Percentiles rank a stretch among this genome's conserved stretches.
Conservation (phyloP, 2,329 filamentous ascomycete genomes). For the Cryphonectria radicalis region DNA sequence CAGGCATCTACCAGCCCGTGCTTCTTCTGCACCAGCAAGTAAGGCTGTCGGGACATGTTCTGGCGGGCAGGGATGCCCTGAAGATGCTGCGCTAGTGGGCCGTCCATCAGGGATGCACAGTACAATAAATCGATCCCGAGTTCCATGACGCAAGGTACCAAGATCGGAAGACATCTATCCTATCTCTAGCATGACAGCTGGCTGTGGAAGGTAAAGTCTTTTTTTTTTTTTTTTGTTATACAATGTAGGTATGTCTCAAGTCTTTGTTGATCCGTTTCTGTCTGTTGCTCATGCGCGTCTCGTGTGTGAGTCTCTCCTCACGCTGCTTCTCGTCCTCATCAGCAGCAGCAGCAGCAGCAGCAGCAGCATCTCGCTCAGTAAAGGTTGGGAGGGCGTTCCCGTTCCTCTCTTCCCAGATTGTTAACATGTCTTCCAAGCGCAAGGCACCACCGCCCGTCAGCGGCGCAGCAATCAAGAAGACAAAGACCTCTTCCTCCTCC, state of each 20-base stretch:
- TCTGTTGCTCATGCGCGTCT: slow-evolving; percentile 9
- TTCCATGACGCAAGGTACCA: slow-evolving; percentile 22
- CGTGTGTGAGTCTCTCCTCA: not conserved
- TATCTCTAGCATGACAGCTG: not conserved
- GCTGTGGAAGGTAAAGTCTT: not conserved
- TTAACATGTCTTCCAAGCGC: slow-evolving; percentile 31
- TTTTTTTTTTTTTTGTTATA: not conserved
- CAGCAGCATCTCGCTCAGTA: not conserved
- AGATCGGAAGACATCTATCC: slow-evolving; percentile 24
- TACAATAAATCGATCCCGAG: slow-evolving; percentile 25
- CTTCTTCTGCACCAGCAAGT: too few species aligned
- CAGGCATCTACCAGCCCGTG: too few species aligned
- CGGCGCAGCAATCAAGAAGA: slow-evolving; percentile 20
- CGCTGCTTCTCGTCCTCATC: not conserved
- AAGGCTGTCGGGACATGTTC: not conserved
- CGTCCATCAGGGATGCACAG: slow-evolving; percentile 2
- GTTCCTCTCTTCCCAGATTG: not conserved
- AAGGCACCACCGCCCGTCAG: slow-evolving; percentile 18
- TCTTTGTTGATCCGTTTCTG: not conserved
- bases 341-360: too few species aligned
- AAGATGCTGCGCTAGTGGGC: not conserved
- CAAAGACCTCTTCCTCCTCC: slow-evolving; percentile 16
- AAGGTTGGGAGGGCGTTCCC: too few species aligned
- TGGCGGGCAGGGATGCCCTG: not conserved
- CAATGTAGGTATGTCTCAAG: not conserved